These are phyloP conservation scores for Sphaerulina vaccinii DNA, from an alignment of 2,329 filamentous ascomycete genomes.

Conservation along the genomic window DNA sequence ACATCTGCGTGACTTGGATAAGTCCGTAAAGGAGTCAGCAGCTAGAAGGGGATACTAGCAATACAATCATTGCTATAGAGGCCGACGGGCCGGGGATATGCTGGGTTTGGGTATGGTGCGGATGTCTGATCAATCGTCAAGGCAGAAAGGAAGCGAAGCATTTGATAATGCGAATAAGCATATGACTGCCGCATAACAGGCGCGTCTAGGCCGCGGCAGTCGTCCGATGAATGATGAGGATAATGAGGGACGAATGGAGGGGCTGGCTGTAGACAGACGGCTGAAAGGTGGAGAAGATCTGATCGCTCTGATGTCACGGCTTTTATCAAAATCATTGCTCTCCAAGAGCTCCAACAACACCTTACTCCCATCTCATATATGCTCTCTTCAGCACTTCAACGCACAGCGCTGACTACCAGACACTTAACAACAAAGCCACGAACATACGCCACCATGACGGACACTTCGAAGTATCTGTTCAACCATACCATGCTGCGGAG, in stretches of 20 bases:
- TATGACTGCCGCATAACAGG: not conserved
- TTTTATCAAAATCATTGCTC: not conserved
- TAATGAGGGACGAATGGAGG: not conserved
- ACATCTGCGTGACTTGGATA: no score
- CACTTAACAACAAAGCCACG: slow-evolving; percentile 7
- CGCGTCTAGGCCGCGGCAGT: not conserved
- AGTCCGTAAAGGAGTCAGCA: no score
- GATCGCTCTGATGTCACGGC: not conserved
- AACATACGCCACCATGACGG: slow-evolving; percentile 53
- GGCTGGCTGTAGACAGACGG: not conserved
- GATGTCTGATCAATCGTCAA: not conserved
- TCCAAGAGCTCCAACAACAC: not conserved
- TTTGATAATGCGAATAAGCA: not conserved
- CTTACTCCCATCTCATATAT: not conserved
- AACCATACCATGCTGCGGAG: slow-evolving; percentile 54
- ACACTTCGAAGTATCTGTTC: slow-evolving; percentile 63
- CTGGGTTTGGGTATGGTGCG: not conserved
- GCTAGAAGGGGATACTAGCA: not conserved
- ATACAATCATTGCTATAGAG: not conserved
- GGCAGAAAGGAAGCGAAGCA: not conserved
- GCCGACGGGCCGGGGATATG: not conserved
- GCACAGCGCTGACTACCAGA: slow-evolving; percentile 14
- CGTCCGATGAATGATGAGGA: not conserved
- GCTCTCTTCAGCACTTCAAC: slow-evolving; percentile 15
- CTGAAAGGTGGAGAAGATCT: not conserved